A percentile compares a stretch with the other conserved stretches of the same genome.
These are phyloP conservation scores for Hyphopichia pseudoburtonii DNA, from an alignment of 1,139 yeast species.

Conservation along the genomic window DNA sequence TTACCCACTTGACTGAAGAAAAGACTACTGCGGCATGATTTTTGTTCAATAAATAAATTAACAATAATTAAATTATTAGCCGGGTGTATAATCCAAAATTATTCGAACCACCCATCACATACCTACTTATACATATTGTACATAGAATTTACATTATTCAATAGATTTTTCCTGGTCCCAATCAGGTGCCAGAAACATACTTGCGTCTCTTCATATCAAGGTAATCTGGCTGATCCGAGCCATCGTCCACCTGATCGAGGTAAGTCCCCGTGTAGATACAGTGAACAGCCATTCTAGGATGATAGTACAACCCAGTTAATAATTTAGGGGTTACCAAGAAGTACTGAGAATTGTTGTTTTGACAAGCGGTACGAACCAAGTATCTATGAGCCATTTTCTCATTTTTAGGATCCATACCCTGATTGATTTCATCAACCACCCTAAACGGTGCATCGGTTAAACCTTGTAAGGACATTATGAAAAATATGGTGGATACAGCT, in stretches of 20 bases:
- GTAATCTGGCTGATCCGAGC: conserved; percentile 21
- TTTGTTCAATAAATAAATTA: too few species aligned
- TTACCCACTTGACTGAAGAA: too few species aligned
- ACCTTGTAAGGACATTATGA: conserved; percentile 90
- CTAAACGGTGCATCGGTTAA: conserved; percentile 87
- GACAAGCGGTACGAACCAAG: conserved; percentile 84
- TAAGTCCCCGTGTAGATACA: conserved; percentile 76
- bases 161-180: too few species aligned
- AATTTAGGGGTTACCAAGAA: conserved; percentile 92
- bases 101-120: too few species aligned
- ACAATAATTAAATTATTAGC: too few species aligned
- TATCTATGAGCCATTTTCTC: conserved; percentile 86
- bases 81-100: too few species aligned
- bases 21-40: too few species aligned
- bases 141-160: neutral
- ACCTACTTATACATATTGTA: neutral
- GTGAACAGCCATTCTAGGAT: conserved; percentile 80
- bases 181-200: conserved; percentile 3
- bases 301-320: conserved; percentile 74
- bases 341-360: conserved; percentile 65
- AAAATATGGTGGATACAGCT: conserved; percentile 91
- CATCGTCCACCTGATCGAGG: conserved; percentile 23
- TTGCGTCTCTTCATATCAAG: conserved; percentile 22
- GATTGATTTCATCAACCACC: conserved; percentile 97
- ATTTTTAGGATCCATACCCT: conserved; percentile 96